These are phyloP conservation scores for Colletotrichum scovillei DNA, from an alignment of 2,329 filamentous ascomycete species.

Conservation along the genomic window DNA sequence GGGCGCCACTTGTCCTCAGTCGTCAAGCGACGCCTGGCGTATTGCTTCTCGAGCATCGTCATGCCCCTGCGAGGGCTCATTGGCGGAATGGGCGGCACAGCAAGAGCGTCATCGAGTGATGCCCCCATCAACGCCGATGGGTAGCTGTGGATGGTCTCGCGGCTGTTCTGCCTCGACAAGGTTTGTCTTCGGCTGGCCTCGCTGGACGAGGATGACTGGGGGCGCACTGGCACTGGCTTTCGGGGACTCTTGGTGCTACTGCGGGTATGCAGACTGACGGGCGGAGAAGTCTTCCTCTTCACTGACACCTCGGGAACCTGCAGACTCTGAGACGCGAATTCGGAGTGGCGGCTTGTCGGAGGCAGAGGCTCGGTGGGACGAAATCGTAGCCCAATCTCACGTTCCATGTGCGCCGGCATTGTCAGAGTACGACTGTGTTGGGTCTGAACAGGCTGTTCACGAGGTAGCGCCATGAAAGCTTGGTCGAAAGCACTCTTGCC, in stretches of 20 bases:
- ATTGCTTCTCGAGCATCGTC: constrained; percentile 14
- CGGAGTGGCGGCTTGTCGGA: not conserved
- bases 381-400: constrained; percentile 37
- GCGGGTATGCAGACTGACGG: constrained; percentile 56
- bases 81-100: constrained; percentile 38
- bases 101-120: constrained; percentile 27
- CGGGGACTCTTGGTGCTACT: constrained; percentile 48
- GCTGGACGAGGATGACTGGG: constrained; percentile 48
- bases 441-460: not conserved
- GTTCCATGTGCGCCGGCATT: constrained; percentile 44
- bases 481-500: constrained; percentile 44
- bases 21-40: constrained; percentile 28
- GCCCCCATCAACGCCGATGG: constrained; percentile 35
- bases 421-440: constrained; percentile 43
- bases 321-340: constrained; percentile 28
- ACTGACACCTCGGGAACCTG: constrained; percentile 41
- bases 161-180: constrained; percentile 35
- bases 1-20: constrained; percentile 9
- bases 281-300: constrained; percentile 50
- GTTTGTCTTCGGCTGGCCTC: constrained; percentile 29
- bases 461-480: constrained; percentile 36
- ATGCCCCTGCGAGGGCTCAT: constrained; percentile 39
- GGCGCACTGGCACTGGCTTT: constrained; percentile 46
- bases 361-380: not conserved
- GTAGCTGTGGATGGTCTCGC: constrained; percentile 38